phyloP scores from a whole-genome alignment of 495 filamentous ascomycete species.

The Hypomontagnella monticulosa region DNA sequence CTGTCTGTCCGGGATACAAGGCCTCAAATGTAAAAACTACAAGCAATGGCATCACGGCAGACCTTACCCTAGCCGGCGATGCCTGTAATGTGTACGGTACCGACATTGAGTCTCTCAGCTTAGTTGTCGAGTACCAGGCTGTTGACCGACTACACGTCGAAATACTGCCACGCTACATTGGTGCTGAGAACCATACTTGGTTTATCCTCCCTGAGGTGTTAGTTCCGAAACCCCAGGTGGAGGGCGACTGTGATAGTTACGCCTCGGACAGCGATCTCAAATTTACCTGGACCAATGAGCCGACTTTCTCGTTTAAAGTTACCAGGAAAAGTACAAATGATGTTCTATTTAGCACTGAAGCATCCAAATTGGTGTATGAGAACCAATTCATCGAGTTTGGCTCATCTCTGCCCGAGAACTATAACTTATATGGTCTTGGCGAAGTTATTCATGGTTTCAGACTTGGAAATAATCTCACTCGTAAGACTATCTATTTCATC shows the following conservation, averaged over 20 bases:
- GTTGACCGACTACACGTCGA: conserved; percentile 78
- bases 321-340: conserved; percentile 69
- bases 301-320: conserved; percentile 80
- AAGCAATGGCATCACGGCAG: conserved; percentile 63
- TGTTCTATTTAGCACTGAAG: conserved; percentile 79
- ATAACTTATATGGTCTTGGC: conserved; percentile 84
- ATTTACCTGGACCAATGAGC: conserved; percentile 69
- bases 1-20: conserved; percentile 78
- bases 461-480: conserved; percentile 76
- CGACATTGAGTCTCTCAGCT: conserved; percentile 70
- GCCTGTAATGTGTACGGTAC: conserved; percentile 79
- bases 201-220: conserved; percentile 72
- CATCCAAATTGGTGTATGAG: conserved; percentile 75
- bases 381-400: conserved; percentile 82
- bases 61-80: conserved; percentile 70
- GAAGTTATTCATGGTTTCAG: conserved; percentile 80
- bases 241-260: conserved; percentile 46
- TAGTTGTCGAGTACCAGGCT: conserved; percentile 77
- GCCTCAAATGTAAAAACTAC: conserved; percentile 67
- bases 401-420: conserved; percentile 74
- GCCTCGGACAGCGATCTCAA: conserved; percentile 55
- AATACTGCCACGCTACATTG: conserved; percentile 75
- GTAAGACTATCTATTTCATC: conserved; percentile 51
- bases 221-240: conserved; percentile 66
- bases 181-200: conserved; percentile 70